Evolutionary conservation across 805 yeast genomes (phyloP).

Genomic region (Candida boleticola): DNA sequence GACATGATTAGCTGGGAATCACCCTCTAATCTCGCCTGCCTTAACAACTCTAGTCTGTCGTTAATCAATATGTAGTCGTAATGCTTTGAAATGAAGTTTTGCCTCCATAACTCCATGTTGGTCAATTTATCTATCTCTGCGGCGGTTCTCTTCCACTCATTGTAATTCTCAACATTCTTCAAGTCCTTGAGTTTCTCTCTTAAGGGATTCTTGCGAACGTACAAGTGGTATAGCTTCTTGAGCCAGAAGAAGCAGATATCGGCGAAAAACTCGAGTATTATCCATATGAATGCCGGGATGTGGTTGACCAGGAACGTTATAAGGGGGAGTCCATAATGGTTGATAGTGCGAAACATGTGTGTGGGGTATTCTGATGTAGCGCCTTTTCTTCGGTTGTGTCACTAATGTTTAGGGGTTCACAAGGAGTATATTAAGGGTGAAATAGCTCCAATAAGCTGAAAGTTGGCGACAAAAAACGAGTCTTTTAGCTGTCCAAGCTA

Average conservation of each 20-base stretch:
- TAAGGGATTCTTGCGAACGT: constrained; percentile 41
- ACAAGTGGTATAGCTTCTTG: constrained; percentile 31
- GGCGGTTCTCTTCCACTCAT: constrained; percentile 65
- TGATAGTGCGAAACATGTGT: background rate
- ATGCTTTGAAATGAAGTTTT: constrained; percentile 74
- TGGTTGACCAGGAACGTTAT: constrained; percentile 29
- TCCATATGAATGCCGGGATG: constrained; percentile 41
- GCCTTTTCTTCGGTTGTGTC: too few species aligned
- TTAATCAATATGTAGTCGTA: constrained; percentile 84
- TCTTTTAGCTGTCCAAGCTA: too few species aligned
- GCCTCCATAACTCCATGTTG: constrained; percentile 60
- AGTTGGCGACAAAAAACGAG: too few species aligned
- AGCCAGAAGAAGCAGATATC: constrained; percentile 51
- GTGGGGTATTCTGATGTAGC: too few species aligned
- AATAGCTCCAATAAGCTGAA: too few species aligned
- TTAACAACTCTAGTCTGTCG: constrained; percentile 63
- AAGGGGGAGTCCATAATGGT: constrained; percentile 17
- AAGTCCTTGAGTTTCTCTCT: constrained; percentile 49
- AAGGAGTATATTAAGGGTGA: too few species aligned
- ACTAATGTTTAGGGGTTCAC: too few species aligned
- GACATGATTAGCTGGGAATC: constrained; percentile 62
- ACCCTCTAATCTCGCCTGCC: constrained; percentile 56
- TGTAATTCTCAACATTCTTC: constrained; percentile 53
- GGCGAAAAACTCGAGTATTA: constrained; percentile 37
- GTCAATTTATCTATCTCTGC: constrained; percentile 49